Evolutionary conservation across 306 rosid species (phyloP), one percentile per base, ranked within the genome.

Genomic region (Trifolium fragiferum): DNA sequence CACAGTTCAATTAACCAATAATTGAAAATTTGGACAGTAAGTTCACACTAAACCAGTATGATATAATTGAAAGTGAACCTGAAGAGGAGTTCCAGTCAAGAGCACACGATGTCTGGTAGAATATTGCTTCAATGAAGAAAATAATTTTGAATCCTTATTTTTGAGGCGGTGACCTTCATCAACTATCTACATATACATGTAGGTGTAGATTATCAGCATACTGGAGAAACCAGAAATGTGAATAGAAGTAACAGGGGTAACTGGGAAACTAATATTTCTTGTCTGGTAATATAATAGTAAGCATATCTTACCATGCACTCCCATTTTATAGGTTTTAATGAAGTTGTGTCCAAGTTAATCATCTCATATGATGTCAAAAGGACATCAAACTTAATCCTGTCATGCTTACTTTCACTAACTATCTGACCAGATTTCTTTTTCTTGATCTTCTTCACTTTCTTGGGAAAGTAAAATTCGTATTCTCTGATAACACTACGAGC

Each of bases 161-260:
- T 95, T 95, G 2, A 95, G 96, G 73, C 99, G 99, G 79, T 95
- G 99, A 30, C 99, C 99, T 90, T 95, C 99, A 82, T 95, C 98
- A 74, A 95, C 93, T 84, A 95, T 92, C 97, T 94, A 83, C 63
- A 55, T 59, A 49, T 15, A 57, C 69, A 80, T 30, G 72, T 35
- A 78, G 57, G 66, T 64, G 75, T 62, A 74, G 68, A 58, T 47
- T 41, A 70, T 50, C 80, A 81, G 79, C 60, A 63, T 72, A 70
- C 72, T 60, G 57, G 58, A 78, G 62, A 73, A 80, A 81, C 54
- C 38, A 71, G 9, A 70, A 76, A 65, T 59, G 58, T 60, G 74
- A 58, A 69, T 19, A 59, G 49, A 38, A 74, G 62, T 23, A 61
- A 78, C 49, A 66, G n/a, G 58, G 66, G 46, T 46, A 51, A 72